Conservation (phyloP, 495 filamentous ascomycete species). For the Trichoderma reesei region DNA sequence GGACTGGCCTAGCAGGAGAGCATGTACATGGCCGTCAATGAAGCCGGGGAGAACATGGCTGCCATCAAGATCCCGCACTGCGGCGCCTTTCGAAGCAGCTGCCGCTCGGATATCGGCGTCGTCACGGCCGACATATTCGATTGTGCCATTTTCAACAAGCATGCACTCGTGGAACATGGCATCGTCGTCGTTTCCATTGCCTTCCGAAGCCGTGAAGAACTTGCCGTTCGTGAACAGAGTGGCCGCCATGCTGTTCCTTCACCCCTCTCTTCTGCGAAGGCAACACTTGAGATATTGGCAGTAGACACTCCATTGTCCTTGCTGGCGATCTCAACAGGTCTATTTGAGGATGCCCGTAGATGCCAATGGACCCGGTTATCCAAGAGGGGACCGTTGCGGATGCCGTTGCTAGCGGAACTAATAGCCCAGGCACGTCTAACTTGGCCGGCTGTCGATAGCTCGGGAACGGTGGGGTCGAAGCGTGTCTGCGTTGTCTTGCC, state of each 20-base stretch:
- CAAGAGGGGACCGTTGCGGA: not conserved
- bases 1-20: slow-evolving; percentile 50
- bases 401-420: not conserved
- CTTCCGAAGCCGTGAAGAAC: slow-evolving; percentile 16
- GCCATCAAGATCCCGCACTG: slow-evolving; percentile 23
- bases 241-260: not conserved
- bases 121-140: slow-evolving; percentile 34
- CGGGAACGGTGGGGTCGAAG: slow-evolving; percentile 1
- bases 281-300: not conserved
- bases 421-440: not conserved
- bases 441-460: not conserved
- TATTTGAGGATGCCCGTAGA: not conserved
- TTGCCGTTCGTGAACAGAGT: slow-evolving; percentile 25
- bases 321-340: not conserved
- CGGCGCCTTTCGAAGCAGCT: slow-evolving; percentile 22
- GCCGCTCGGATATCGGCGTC: slow-evolving; percentile 24
- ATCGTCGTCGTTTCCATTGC: slow-evolving; percentile 12
- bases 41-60: slow-evolving; percentile 38
- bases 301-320: not conserved
- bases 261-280: not conserved
- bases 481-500: no score
- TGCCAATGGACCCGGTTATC: not conserved
- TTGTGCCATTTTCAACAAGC: slow-evolving; percentile 25
- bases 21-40: slow-evolving; percentile 44
- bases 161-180: slow-evolving; percentile 30